These are phyloP conservation scores for Coniella vitis DNA, from an alignment of 2,329 filamentous ascomycete genomes.

Conservation along the genomic window DNA sequence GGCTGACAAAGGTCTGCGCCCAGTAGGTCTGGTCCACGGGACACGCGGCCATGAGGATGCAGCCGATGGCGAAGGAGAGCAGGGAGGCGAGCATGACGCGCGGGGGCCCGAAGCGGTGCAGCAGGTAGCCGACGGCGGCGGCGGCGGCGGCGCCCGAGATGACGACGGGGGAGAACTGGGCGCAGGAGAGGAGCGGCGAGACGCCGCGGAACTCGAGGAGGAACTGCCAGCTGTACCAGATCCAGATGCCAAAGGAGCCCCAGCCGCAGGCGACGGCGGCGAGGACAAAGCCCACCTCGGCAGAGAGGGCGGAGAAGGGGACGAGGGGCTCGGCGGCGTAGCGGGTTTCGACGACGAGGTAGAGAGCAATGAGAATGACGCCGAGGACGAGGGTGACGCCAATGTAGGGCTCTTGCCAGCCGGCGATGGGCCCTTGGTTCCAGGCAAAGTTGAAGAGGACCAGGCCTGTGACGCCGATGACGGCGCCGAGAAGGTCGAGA, in stretches of 20 bases:
- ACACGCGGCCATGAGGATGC: constrained; percentile 22
- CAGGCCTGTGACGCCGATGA: constrained; percentile 39
- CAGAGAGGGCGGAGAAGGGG: constrained; percentile 43
- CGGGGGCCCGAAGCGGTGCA: constrained; percentile 26
- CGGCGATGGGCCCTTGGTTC: constrained; percentile 49
- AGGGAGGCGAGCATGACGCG: constrained; percentile 19
- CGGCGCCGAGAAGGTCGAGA: constrained; percentile 21
- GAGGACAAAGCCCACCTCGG: constrained; percentile 47
- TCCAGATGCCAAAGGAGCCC: constrained; percentile 47
- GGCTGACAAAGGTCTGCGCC: constrained; percentile 42
- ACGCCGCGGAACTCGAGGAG: constrained; percentile 32
- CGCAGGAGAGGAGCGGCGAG: constrained; percentile 23
- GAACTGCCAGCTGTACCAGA: constrained; percentile 45
- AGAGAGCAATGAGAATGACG: constrained; percentile 39
- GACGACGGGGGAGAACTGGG: constrained; percentile 22
- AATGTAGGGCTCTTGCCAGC: constrained; percentile 44
- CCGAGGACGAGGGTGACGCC: constrained; percentile 45
- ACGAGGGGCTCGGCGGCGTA: constrained; percentile 45
- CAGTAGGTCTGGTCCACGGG: constrained; percentile 44
- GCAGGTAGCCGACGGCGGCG: constrained; percentile 23
- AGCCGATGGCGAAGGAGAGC: constrained; percentile 19
- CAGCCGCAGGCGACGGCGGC: constrained; percentile 46
- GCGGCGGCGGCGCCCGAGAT: constrained; percentile 24
- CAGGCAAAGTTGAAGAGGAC: constrained; percentile 52
- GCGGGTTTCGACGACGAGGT: constrained; percentile 43